A percentile compares a stretch with the other conserved stretches of the same genome.
Conservation (phyloP, 2,329 filamentous ascomycete species). For the Moelleriella libera region DNA sequence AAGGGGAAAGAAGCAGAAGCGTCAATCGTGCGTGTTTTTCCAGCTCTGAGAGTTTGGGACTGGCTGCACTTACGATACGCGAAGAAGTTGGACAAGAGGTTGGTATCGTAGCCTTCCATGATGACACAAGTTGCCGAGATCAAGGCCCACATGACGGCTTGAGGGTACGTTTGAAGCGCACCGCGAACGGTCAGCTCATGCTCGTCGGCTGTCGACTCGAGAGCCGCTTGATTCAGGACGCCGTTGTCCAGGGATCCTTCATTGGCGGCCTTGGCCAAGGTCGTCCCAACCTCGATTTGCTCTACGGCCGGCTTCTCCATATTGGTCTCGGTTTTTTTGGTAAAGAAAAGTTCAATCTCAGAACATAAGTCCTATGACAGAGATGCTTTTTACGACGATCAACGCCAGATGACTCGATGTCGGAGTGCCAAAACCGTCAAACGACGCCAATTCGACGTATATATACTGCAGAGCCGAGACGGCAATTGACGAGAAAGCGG, state of each 20-base stretch:
- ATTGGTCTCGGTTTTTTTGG: background rate
- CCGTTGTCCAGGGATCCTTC: background rate
- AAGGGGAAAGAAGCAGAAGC: too few relatives aligned
- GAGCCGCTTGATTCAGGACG: background rate
- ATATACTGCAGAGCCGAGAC: background rate
- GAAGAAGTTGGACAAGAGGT: slow-evolving; percentile 21
- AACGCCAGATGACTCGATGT: background rate
- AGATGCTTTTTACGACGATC: background rate
- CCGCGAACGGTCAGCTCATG: slow-evolving; percentile 12
- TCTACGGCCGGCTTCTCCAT: background rate
- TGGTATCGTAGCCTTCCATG: slow-evolving; percentile 28
- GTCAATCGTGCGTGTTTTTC: background rate
- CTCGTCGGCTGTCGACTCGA: slow-evolving; percentile 5
- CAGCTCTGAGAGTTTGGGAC: background rate
- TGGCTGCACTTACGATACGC: slow-evolving; percentile 13
- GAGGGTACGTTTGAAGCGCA: slow-evolving; percentile 16
- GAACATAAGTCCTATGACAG: too few relatives aligned
- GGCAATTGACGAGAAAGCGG: too few relatives aligned
- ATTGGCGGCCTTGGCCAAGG: background rate
- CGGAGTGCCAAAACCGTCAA: background rate
- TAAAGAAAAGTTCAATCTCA: too few relatives aligned
- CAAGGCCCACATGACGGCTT: slow-evolving; percentile 23
- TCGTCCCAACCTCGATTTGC: background rate
- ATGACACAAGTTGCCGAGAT: slow-evolving; percentile 22
- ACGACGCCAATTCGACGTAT: background rate